Percentiles rank a stretch among this genome's conserved stretches.
These are phyloP conservation scores for Senna tora DNA, from an alignment of 306 rosid genomes.

Conservation along the genomic window DNA sequence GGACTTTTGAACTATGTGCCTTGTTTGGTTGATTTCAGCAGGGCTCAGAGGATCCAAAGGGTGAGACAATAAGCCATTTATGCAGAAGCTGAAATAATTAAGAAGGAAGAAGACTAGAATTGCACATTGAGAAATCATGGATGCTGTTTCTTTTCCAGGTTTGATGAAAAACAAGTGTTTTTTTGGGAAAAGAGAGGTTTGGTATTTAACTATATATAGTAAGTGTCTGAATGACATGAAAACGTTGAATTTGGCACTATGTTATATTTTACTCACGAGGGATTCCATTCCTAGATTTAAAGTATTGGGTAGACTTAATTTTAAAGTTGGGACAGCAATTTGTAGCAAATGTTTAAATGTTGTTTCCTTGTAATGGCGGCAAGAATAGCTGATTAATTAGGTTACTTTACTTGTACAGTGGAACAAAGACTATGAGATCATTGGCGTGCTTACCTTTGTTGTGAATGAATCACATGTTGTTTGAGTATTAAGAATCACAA, in stretches of 20 bases:
- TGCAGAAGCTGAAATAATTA: slow-evolving; percentile 33
- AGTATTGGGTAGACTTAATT: slow-evolving; percentile 30
- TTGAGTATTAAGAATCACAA: slow-evolving; percentile 11
- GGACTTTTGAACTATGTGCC: slow-evolving; percentile 56
- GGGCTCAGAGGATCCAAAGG: slow-evolving; percentile 84
- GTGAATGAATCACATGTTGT: slow-evolving; percentile 32
- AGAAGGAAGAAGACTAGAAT: slow-evolving; percentile 44
- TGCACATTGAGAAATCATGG: slow-evolving; percentile 51
- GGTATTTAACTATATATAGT: slow-evolving; percentile 35
- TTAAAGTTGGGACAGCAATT: slow-evolving; percentile 31
- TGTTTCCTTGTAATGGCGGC: slow-evolving; percentile 52
- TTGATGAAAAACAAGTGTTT: neutral
- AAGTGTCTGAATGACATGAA: slow-evolving; percentile 3
- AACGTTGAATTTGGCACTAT: slow-evolving; percentile 13
- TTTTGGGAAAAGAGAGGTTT: neutral
- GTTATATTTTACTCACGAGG: slow-evolving; percentile 5
- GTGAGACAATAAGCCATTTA: slow-evolving; percentile 44
- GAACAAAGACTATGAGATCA: slow-evolving; percentile 33
- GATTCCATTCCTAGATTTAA: slow-evolving; percentile 7
- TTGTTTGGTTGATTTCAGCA: slow-evolving; percentile 59
- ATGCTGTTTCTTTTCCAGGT: slow-evolving; percentile 22
- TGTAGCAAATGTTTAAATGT: slow-evolving; percentile 22
- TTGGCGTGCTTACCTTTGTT: slow-evolving; percentile 37
- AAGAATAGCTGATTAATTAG: slow-evolving; percentile 38
- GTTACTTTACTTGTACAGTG: slow-evolving; percentile 52